These are phyloP conservation scores for Escovopsis sp. DNA, from an alignment of 2,329 filamentous ascomycete genomes.

Conservation along the genomic window DNA sequence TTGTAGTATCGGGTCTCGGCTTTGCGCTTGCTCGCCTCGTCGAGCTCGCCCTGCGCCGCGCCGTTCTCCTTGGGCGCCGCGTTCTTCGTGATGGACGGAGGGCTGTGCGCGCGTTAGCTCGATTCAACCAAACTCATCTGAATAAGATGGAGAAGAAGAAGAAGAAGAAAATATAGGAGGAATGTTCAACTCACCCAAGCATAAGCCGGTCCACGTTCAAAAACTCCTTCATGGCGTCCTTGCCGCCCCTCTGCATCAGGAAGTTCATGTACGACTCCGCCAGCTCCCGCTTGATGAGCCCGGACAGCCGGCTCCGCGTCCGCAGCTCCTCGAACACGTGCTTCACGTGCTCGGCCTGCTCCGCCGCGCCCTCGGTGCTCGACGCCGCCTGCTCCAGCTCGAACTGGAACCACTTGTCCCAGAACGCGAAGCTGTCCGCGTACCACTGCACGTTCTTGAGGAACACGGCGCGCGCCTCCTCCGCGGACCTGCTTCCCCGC, in stretches of 20 bases:
- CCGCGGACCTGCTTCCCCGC: slow-evolving; percentile 69
- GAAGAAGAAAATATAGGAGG: too few species aligned
- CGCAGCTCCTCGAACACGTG: slow-evolving; percentile 64
- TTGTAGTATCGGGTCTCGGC: slow-evolving; percentile 36
- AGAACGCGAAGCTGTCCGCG: slow-evolving; percentile 74
- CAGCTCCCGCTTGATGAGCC: slow-evolving; percentile 56
- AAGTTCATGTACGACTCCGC: slow-evolving; percentile 69
- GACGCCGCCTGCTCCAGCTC: slow-evolving; percentile 73
- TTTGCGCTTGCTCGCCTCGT: slow-evolving; percentile 34
- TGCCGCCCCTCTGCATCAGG: slow-evolving; percentile 66
- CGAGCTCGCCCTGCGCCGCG: slow-evolving; percentile 27
- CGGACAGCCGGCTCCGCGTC: slow-evolving; percentile 54
- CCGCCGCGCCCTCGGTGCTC: slow-evolving; percentile 48
- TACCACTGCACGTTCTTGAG: slow-evolving; percentile 72
- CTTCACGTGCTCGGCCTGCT: slow-evolving; percentile 62
- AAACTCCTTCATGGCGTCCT: slow-evolving; percentile 76
- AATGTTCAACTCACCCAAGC: slow-evolving; percentile 61
- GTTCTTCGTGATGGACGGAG: too few species aligned
- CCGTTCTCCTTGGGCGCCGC: slow-evolving; percentile 39
- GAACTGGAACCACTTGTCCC: slow-evolving; percentile 77
- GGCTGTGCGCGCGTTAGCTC: too few species aligned
- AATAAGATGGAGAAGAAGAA: too few species aligned
- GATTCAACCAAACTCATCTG: too few species aligned
- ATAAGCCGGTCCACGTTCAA: slow-evolving; percentile 71
- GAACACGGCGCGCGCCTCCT: slow-evolving; percentile 75